Base-by-base conservation (phyloP, 768 basidiomycete genomes). In the Coprinopsis marcescibilis region DNA sequence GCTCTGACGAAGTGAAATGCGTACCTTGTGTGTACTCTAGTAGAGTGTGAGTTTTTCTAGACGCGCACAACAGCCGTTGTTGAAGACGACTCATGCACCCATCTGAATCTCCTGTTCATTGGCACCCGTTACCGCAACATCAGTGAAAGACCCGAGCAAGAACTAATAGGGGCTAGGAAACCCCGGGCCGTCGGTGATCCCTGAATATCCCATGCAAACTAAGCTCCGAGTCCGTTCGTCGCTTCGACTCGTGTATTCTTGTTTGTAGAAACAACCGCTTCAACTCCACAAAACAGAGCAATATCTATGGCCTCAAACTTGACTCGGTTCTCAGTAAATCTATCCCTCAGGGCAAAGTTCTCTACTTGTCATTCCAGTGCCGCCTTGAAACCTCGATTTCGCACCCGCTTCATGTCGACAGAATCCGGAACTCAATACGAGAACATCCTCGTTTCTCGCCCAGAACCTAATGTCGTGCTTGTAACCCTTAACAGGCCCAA, bases 401-500 rank as follows among this genome's bases (percentile, higher is more conserved):
- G 25, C 17, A 14, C 46, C 50, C 74, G 77, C 41, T 58, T 70
- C 55, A 80, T 83, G 78, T 81, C 80, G 32, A 62, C 72, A 13
- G 38, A 44, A 26, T 49, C 57, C 17, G 60, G 70, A 38, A 42
- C 38, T 33, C 53, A 56, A 46, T 87, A 83, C 65, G 74, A 78
- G 57, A 72, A 80, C 57, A 85, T 90, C 59, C 67, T 89, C 34
- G 75, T 78, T 14, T 80, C 85, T 2, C 73, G 74, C 49, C 87
- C 88, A 1, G 75, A 81, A 44, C 78, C 80, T 2, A 72, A 73
- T 15, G 83, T 89, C 34, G 69, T 77, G n/a, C 80, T 94, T 57
- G 80, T 95, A 58, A 89, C 85, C 12, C 73, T 95, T 57, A 92
- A 95, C 67, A 77, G 92, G 35, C 92, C 92, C 20, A 91, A 91